Evolutionary conservation across 140 eudicot genomes (phyloP).

Genomic region (Erigeron philadelphicus): DNA sequence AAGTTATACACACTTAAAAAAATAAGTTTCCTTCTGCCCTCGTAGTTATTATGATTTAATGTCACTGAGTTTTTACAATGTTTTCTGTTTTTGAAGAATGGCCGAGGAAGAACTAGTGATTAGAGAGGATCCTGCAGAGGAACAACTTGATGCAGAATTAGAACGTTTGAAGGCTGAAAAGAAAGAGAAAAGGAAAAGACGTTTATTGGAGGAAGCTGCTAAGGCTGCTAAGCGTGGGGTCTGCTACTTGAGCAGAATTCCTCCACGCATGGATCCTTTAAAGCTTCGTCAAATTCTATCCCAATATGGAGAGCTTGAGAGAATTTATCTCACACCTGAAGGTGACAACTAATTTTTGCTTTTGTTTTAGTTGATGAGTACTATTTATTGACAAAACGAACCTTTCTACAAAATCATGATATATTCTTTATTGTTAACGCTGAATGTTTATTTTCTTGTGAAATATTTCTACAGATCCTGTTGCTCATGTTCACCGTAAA

Average conservation of each 20-base stretch:
- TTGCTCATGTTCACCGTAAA: slow-evolving; percentile 65
- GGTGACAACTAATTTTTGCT: slow-evolving; percentile 31
- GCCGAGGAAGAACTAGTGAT: slow-evolving; percentile 41
- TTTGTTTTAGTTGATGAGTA: background rate
- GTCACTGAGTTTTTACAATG: background rate
- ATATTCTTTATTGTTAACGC: background rate
- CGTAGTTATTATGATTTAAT: background rate
- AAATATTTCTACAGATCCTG: slow-evolving; percentile 43
- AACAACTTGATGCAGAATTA: slow-evolving; percentile 21
- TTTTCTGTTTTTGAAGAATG: slow-evolving; percentile 35
- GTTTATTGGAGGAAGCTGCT: slow-evolving; percentile 51
- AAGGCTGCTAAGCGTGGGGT: slow-evolving; percentile 80
- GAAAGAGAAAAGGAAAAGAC: slow-evolving; percentile 43
- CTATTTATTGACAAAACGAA: background rate
- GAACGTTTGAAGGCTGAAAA: slow-evolving; percentile 32
- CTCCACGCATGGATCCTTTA: slow-evolving; percentile 92
- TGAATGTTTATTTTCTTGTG: background rate
- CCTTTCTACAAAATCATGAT: background rate
- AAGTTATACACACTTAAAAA: no score
- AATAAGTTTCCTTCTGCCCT: background rate
- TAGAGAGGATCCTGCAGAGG: slow-evolving; percentile 23
- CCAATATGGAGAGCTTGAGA: slow-evolving; percentile 67
- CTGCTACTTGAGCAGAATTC: slow-evolving; percentile 84
- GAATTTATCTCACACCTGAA: slow-evolving; percentile 86
- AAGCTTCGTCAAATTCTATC: slow-evolving; percentile 81